Evolutionary conservation across 495 filamentous ascomycete species (phyloP), one percentile per base, ranked within the genome.

Genomic region (Aspergillus avenaceus): DNA sequence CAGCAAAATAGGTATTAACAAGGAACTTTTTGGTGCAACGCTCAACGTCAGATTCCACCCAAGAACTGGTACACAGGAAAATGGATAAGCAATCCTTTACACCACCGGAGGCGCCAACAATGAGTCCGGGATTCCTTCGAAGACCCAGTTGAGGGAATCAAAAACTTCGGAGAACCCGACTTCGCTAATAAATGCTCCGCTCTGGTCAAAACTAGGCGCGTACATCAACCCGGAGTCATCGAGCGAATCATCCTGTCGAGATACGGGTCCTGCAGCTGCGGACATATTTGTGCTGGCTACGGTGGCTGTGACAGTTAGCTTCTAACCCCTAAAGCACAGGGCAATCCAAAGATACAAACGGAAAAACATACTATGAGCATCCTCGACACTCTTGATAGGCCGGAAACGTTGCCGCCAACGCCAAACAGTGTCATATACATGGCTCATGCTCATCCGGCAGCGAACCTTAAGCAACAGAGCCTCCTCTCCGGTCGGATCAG

Each of bases 391-490:
- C 58, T 69, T 73, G 23, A 63, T 56, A n/a, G 69, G 70, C 25
- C 65, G 61, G 58, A 76, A 76, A 28, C 69, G 64, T 34, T 74
- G 70, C 28, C 72, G 65, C 72, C 72, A 76, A 31, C 71, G 72
- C 72, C 72, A 76, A 5, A 76, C 72, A 0, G 71, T 76, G 41
- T 76, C 72, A 36, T 76, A 76, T 18, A 76, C 72, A 53, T 76
- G 72, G 50, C 72, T 76, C 72, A 76, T 76, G 52, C 72, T 76
- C 72, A 76, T 76, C 1, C 72, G 66, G 41, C 72, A 74, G 19
- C 72, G 71, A 18, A 76, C 65, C 42, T 74, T 73, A 11, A 76
- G 67, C 45, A 72, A 70, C 12, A 76, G 50, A 19, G 57, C 54
- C 53, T 74, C 71, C 31, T 71, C 70, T 16, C 62, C 67, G 8